Conservation (phyloP, 78 protist genomes). For the Mantamonas sphyraenae region DNA sequence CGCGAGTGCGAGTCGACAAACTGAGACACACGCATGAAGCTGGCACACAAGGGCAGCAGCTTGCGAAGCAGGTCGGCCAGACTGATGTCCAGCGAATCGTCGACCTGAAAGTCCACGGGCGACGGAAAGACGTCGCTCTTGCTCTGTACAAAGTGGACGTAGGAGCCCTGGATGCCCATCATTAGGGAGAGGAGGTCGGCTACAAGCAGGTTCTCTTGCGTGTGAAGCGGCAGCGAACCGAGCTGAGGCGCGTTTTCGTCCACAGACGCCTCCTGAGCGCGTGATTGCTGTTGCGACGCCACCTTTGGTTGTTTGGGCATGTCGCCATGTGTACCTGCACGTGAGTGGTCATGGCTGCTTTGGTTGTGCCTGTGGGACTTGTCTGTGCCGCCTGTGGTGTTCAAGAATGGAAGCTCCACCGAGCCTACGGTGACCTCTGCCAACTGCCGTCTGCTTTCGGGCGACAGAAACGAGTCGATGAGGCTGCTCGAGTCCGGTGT, state of each 20-base stretch:
- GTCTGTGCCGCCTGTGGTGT: too few relatives aligned
- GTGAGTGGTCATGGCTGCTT: too few relatives aligned
- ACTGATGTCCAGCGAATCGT: neutral
- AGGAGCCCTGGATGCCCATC: constrained; percentile 42
- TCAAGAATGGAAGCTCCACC: too few relatives aligned
- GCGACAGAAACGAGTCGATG: too few relatives aligned
- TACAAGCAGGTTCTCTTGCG: constrained; percentile 29
- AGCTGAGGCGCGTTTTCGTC: neutral
- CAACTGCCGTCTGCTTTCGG: too few relatives aligned
- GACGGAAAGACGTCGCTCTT: neutral
- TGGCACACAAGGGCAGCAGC: neutral
- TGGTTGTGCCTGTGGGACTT: too few relatives aligned
- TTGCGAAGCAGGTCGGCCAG: neutral
- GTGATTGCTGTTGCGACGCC: too few relatives aligned
- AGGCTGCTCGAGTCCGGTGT: too few relatives aligned
- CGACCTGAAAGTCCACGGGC: neutral
- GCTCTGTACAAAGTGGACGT: neutral
- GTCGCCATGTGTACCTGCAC: too few relatives aligned
- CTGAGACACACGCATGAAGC: neutral
- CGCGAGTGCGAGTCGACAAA: neutral
- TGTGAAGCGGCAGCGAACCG: neutral
- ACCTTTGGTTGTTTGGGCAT: too few relatives aligned
- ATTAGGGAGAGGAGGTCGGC: constrained; percentile 44
- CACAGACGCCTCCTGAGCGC: neutral
- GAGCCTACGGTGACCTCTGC: too few relatives aligned